Evolutionary conservation across 495 filamentous ascomycete species (phyloP), one percentile per base, ranked within the genome.

Genomic region (Apiosordaria backusii): DNA sequence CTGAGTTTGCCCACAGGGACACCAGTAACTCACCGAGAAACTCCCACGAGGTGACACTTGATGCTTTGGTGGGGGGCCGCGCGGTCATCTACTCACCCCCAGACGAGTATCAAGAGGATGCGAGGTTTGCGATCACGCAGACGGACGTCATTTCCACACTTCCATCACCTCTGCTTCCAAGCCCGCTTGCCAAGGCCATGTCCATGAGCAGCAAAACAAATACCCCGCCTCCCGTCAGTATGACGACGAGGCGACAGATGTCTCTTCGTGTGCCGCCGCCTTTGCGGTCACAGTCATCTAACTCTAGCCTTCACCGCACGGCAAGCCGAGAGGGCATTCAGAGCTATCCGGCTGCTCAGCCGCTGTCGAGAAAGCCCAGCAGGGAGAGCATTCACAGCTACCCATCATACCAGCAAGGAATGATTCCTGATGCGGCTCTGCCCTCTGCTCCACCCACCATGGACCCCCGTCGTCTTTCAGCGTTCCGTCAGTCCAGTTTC

Each of bases 251-350:
- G 57, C 70, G 72, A 50, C 74, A 75, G 2, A 60, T 63, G 60
- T 73, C 76, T 6, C 71, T 81, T n/a, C 71, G 80, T 25, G 73
- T 81, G 4, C 78, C 80, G 19, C 72, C 75, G 25, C 76, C 79
- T 6, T 64, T 77, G 25, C 78, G 80, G 23, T 64, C 79, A 10
- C 75, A 73, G 25, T 80, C 79, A 21, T 79, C 76, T 9, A 65
- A 75, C 60, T 50, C 74, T 63, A 60, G 75, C 65, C 65, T 75
- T 24, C 66, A 64, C 45, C 76, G 70, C 35, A 69, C 67, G 54
- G 60, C 69, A 15, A 79, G 78, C 57, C 73, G 75, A 15, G 79
- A 81, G 57, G 76, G 71, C 52, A 64, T 78, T 58, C 70, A 68
- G 29, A 72, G 71, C 62, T 66, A 74, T 26, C 64, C 73, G 27